Base-by-base conservation (phyloP, 2,329 filamentous ascomycete genomes). In the Aureobasidium lini region DNA sequence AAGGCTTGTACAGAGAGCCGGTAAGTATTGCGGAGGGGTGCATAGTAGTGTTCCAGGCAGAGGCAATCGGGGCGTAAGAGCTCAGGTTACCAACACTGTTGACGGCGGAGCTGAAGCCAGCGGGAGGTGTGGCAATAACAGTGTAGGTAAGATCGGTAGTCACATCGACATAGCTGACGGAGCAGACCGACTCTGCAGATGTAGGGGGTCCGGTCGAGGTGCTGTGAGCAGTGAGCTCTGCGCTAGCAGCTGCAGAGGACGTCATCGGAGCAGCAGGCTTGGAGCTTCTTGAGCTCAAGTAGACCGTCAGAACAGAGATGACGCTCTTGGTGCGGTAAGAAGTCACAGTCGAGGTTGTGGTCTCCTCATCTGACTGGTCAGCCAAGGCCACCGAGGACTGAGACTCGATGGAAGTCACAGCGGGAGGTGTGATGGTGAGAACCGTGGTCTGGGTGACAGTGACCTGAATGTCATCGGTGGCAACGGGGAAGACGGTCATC, bases 331-430 rank as follows among this genome's bases (percentile, higher is more conserved):
- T 57, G 5, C 32, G 10, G 36, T 47, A 47, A 8, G 54, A 57
- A 40, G 54, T 57, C 5, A 57, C 42, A 18, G 54, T 57, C 23
- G 54, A 57, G 23, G 43, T 57, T 31, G 43, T 40, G 13, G 43
- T 47, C 4, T 46, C 52, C 2, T 56, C 52, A 7, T 46, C 42
- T 6, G 32, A 47, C 2, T 7, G 5, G 11, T 8, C 42, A 32
- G 34, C 31, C 29, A 32, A 29, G 13, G 31, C 40, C 3, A 4
- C n/a, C n/a, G 34, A 18, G 31, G 43, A 40, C 11, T 44, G 31
- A 13, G 40, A 43, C 2, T 62, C 57, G 7, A 65, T 69, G 7
- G 62, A 63, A n/a, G 65, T 66, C 47, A 64, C 66, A 8, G 62
- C 60, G 18, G 66, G 67, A 31, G 64, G 60, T 4, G 61, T 47